Evolutionary conservation across 306 rosid genomes (phyloP), one percentile per base, ranked within the genome.

Genomic region (Corylus avellana): DNA sequence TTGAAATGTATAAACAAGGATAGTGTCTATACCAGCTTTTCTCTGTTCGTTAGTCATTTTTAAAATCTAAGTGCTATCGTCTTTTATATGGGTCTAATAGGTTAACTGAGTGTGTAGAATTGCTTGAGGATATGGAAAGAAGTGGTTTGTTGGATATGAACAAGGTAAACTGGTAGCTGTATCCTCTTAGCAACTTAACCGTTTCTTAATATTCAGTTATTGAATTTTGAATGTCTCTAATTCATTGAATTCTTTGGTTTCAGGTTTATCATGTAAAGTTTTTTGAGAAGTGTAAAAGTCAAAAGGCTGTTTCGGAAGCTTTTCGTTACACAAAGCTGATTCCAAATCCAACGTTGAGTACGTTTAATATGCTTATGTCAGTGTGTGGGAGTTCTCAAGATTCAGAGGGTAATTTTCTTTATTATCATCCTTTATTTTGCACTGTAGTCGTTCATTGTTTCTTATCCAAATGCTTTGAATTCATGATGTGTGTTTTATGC

Each of bases 331-430:
- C 78, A 81, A 87, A 87, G 79, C 92, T 95, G 80, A 90, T 95
- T 74, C 90, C 91, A 68, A 89, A 90, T 86, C 99, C 98, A 77
- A 91, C 85, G 0, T 73, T 89, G 92, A 95, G 99, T 86, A 91
- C 99, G 73, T 95, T 87, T 86, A 95, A 90, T 79, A 95, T 95
- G 99, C 99, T 95, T 35, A 89, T 95, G 99, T 86, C 99, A 0
- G 99, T 95, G 64, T 95, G 98, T 81, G 79, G 92, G 59, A 88
- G 86, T 75, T 88, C 98, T 77, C 96, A 90, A 83, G 88, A 93
- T 82, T 80, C 93, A 14, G 90, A 91, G 74, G 86, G 99, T 93
- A 84, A 84, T 74, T 83, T 77, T 35, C 68, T 78, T 61, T 67
- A 67, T 57, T 75, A 69, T 55, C 47, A 11, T 42, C 58, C 50